Base-by-base conservation (phyloP, 2,329 filamentous ascomycete species). In the Corniculantispora saksenae region DNA sequence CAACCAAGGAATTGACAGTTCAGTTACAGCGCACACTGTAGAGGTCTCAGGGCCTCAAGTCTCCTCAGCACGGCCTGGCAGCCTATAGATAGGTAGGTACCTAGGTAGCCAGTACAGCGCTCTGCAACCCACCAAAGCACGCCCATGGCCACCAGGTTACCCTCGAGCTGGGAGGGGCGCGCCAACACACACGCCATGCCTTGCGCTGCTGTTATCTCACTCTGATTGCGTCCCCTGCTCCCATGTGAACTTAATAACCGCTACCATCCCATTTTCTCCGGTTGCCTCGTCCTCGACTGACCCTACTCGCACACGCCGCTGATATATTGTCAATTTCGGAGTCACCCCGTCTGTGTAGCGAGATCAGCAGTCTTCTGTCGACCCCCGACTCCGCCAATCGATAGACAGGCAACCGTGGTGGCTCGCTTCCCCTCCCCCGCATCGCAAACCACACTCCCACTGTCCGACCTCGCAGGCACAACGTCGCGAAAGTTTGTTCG, bases 401-500 rank as follows among this genome's bases (percentile, higher is more conserved):
- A 57, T 50, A 57, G 47, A 50, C 29, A 40, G 50, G 21, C 61
- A 56, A 32, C 38, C 25, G 27, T 19, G 47, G 51, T 47, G 38
- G n/a, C 29, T 56, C 40, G 12, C 38, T 51, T 55, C 63, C 63
- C 63, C 63, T 64, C 63, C 63, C 63, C 63, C 63, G 63, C 63
- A 56, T 63, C 54, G 61, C 47, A 57, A 38, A 38, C 29, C 47
- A 60, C 50, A 7, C 35, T 3, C 35, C 55, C 35, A 25, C 35
- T 59, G 62, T 66, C 56, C 48, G 63, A 61, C 64, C n/a, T 64
- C 58, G 5, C 60, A 48, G 45, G 57, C 61, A 45, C 60, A 68
- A 35, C 51, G 60, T 13, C 50, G 65, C 50, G 54, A 58, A 43
- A 61, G 61, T 73, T 65, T 75, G 75, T 61, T 47, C 63, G 71